Evolutionary conservation across 441 rosid genomes (phyloP), one percentile per base, ranked within the genome.

Genomic region (Kokia cookei): DNA sequence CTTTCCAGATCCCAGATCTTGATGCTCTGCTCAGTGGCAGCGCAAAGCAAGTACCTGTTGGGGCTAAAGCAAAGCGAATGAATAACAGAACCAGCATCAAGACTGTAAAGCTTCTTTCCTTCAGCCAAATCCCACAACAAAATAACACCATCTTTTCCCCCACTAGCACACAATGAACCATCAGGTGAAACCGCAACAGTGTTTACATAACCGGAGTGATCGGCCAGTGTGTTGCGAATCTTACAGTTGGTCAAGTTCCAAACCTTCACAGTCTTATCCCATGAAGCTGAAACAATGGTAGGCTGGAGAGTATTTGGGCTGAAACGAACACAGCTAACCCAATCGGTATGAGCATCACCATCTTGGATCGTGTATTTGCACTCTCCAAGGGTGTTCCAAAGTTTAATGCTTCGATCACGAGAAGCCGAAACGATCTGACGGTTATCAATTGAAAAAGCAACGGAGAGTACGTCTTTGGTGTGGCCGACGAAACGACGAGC

Each of bases 1-100:
- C 96, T 95, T 83, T 95, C 97, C 3, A 95, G 83, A 86, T 95
- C 98, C 99, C 99, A 93, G 76, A 95, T 93, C 93, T 93, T 95
- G 50, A 95, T 93, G 65, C 97, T 93, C 24, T 83, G 77, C 76
- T 93, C 98, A 0, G 98, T 96, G 0, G 97, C 99, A 10, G 98
- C 98, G 26, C 97, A 96, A 0, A 96, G 86, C 99, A 97, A 96
- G 76, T 96, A 96, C 91, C 98, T 91, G 72, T 93, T 96, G 9
- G 99, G 98, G 58, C 98, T 93, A 79, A 96, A 96, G 79, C 98
- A 93, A 13, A 96, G 82, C 0, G 98, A 87, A 27, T 96, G 79
- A 75, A 93, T 92, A 5, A 93, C 85, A 1, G 95, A 74, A 14
- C 91, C 90, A 0, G 98, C 97, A 40, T 91, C 98, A 2, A 96